Evolutionary conservation across 495 filamentous ascomycete species (phyloP), one percentile per base, ranked within the genome.

Genomic region (Neurospora sp.): DNA sequence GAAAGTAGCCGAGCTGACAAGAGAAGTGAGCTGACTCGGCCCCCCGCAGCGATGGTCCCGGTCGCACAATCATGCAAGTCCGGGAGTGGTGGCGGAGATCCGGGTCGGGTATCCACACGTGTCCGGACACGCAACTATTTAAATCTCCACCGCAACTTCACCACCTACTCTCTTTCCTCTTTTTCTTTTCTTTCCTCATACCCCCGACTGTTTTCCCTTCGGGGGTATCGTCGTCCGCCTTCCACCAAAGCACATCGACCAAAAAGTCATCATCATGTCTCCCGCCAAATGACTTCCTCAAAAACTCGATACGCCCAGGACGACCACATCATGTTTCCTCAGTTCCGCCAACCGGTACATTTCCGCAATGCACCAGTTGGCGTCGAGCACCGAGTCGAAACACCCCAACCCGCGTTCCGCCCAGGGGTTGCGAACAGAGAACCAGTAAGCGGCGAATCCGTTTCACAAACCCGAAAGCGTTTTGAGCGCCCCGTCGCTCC

Each of bases 401-500:
- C 53, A 31, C 22, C 2, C 53, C 22, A 44, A 38, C 31, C 38
- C 16, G 44, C 73, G 73, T 71, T 75, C 75, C 75, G 71, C 75
- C 61, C 6, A 40, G 71, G 69, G 22, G 40, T 68, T 75, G 73
- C 75, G 73, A 72, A 71, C 45, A 65, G 42, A 70, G 70, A 48
- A 70, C 48, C 70, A 65, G 65, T 70, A 65, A n/a, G 73, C 70
- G 41, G 75, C 71, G 45, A 72, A 76, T 70, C 69, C 31, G 71
- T 69, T 71, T 72, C 35, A n/a, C 71, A 38, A 27, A 16, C 61
- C 59, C 73, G 40, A 17, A 42, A 45, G 71, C 44, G 75, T 75
- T 12, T 75, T 12, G 75, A 76, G 73, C 75, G 70, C 68, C 17
- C 53, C 53, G 53, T 61, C 53, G 53, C 53, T 61, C 53, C 53